These are phyloP conservation scores for Veloboletus limbatus DNA, from an alignment of 1,284 basidiomycete genomes.

Conservation along the genomic window DNA sequence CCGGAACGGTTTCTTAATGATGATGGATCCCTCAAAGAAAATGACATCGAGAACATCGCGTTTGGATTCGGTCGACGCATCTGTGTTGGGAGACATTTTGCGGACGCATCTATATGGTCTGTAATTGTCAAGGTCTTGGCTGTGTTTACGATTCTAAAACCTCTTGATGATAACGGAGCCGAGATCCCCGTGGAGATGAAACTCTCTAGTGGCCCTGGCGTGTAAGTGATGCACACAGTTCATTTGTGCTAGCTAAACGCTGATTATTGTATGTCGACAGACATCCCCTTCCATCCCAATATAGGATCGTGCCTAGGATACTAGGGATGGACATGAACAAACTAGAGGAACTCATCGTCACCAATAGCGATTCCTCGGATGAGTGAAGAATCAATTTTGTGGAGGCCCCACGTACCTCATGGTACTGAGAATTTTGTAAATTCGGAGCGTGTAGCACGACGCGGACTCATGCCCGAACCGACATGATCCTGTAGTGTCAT, in stretches of 20 bases:
- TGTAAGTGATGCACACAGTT: conserved; percentile 4
- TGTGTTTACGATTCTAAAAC: conserved; percentile 12
- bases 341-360: conserved; percentile 10
- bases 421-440: too few species aligned
- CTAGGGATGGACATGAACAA: conserved; percentile 2
- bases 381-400: neutral
- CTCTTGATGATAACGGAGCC: conserved; percentile 11
- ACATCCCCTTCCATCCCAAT: conserved; percentile 16
- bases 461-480: too few species aligned
- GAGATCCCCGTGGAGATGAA: conserved; percentile 8
- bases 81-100: conserved; percentile 14
- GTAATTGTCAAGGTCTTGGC: conserved; percentile 13
- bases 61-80: conserved; percentile 17
- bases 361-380: neutral
- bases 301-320: conserved; percentile 12
- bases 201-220: neutral
- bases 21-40: conserved; percentile 9
- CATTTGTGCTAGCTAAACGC: neutral
- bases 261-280: conserved; percentile 1
- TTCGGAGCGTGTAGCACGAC: too few species aligned
- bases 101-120: conserved; percentile 14
- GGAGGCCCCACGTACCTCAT: too few species aligned
- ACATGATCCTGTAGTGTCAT: too few species aligned
- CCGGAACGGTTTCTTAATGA: conserved; percentile 19
- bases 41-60: conserved; percentile 1